phyloP scores from a whole-genome alignment of 176 grass and related monocot species.

The Triticum monococcum region DNA sequence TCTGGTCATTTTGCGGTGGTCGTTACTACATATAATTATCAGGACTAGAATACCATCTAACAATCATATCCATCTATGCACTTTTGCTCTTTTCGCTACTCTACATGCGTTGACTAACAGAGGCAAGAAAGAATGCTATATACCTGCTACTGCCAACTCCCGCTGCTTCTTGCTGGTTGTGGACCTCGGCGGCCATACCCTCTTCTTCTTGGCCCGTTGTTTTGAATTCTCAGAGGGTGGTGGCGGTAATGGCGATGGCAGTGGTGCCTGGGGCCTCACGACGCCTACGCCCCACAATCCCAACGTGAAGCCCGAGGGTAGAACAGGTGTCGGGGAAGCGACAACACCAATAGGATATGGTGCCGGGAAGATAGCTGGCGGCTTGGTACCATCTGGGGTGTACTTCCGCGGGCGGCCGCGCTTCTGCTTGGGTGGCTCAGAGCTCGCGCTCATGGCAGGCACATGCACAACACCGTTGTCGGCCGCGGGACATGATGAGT shows the following conservation, averaged over 20 bases:
- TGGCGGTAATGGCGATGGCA: too few relatives aligned
- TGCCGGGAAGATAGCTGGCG: conserved; percentile 22
- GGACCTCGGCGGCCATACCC: too few relatives aligned
- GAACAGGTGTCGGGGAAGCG: neutral
- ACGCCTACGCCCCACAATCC: neutral
- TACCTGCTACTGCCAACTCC: neutral
- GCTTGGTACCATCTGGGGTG: conserved; percentile 20
- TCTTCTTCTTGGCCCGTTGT: too few relatives aligned
- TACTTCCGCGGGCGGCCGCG: conserved; percentile 65
- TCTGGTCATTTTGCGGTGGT: too few relatives aligned
- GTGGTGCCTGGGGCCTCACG: neutral
- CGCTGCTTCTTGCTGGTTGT: too few relatives aligned
- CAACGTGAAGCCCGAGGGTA: neutral
- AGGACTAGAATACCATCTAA: neutral
- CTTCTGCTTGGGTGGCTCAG: conserved; percentile 46
- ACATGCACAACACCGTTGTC: neutral
- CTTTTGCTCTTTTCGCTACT: neutral
- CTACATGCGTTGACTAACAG: neutral
- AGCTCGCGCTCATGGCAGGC: neutral
- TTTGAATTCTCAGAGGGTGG: too few relatives aligned
- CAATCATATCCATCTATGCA: neutral
- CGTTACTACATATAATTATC: too few relatives aligned
- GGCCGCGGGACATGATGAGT: neutral
- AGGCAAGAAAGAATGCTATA: neutral
- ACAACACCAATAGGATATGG: neutral